A percentile compares a stretch with the other conserved stretches of the same genome.
These are phyloP conservation scores for Ganoderma multipileum DNA, from an alignment of 1,284 basidiomycete genomes.

Conservation along the genomic window DNA sequence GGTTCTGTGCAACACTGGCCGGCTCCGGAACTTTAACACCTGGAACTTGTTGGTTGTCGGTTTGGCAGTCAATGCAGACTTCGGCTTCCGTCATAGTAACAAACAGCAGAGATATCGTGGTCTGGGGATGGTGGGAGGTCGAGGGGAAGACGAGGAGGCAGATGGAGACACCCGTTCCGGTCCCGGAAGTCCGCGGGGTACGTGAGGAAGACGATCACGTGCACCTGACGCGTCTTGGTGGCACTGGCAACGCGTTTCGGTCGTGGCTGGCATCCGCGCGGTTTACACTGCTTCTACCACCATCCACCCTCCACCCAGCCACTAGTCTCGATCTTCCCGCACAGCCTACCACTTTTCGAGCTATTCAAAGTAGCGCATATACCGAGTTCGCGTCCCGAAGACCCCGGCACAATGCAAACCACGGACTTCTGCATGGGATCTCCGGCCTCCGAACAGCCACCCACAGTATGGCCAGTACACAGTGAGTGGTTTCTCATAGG, in stretches of 20 bases:
- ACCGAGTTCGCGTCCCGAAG: background rate
- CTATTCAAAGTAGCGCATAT: background rate
- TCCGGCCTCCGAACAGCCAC: constrained; percentile 27
- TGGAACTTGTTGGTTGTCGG: constrained; percentile 10
- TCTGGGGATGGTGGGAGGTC: background rate
- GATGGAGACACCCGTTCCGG: background rate
- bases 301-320: constrained; percentile 5
- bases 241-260: constrained; percentile 23
- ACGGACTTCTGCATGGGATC: constrained; percentile 37
- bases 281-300: constrained; percentile 22
- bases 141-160: background rate
- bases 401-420: constrained; percentile 26
- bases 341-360: background rate
- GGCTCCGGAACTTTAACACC: background rate
- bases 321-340: background rate
- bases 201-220: constrained; percentile 30
- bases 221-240: constrained; percentile 22
- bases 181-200: background rate
- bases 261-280: constrained; percentile 30
- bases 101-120: background rate
- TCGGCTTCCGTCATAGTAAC: constrained; percentile 26
- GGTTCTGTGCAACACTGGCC: constrained; percentile 33
- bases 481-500: constrained; percentile 44
- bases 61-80: constrained; percentile 34
- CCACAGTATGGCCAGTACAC: constrained; percentile 63